Base-by-base conservation (phyloP, 106 monocot species). In the Iris macrosiphon region DNA sequence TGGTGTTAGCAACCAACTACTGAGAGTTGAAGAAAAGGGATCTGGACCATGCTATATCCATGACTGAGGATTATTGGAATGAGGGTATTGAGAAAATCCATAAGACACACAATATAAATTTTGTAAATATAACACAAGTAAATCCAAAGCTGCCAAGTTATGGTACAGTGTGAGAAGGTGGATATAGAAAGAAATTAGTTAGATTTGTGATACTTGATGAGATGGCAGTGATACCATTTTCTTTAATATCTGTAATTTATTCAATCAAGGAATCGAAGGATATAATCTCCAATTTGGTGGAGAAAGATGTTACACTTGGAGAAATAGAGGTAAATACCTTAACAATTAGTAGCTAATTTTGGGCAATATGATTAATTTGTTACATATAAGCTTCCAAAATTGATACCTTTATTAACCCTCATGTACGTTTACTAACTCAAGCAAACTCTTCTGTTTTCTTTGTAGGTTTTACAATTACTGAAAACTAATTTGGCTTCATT, bases 151-250 rank as follows among this genome's bases (percentile, higher is more conserved):
- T 23, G 2, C 29, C 1, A 6, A 6, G 1, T 7, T 15, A 34
- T 15, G 43, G 23, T 0, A 17, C 3, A 4, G 61, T 48, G 9
- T 12, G 0, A 39, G 57, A 63, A 16, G 62, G 70, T 21, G 69
- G 52, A 4, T 55, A 44, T 55, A 43, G 23, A 0, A 71, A 71
- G 4, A 46, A 32, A 14, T 2, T 26, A 1, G 22, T 33, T 0
- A 55, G 16, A 13, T 71, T 62, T 37, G 45, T 62, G 70, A 33
- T 63, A 7, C 53, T 55, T 2, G 60, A 71, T 28, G 32, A 54
- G 2, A 38, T 71, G 45, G 23, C 18, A 2, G 53, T 71, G 7
- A 54, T 46, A 1, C 62, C 70, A 12, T 15, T 61, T 21, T 45
- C 52, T n/a, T 7, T 17, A n/a, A 1, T 19, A 22, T n/a, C n/a